These are phyloP conservation scores for Polyporus tsugae DNA, from an alignment of 1,284 basidiomycete species.

Conservation along the genomic window DNA sequence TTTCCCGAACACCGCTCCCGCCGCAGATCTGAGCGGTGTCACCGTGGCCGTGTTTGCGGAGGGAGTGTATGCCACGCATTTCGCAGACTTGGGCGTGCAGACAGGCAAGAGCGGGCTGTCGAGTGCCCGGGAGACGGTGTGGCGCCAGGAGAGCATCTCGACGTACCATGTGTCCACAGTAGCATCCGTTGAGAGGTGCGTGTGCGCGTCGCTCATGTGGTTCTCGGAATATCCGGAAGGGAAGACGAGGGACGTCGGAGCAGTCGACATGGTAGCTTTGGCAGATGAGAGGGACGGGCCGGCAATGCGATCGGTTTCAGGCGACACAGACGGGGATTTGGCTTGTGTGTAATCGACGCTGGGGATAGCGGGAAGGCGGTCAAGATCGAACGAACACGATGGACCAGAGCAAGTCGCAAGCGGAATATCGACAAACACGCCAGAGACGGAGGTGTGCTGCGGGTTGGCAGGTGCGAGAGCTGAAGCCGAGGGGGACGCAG, in stretches of 20 bases:
- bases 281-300: slow-evolving; percentile 16
- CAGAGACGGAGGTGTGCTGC: slow-evolving; percentile 12
- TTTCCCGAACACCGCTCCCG: background rate
- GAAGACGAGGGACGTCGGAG: slow-evolving; percentile 26
- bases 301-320: slow-evolving; percentile 15
- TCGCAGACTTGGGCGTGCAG: slow-evolving; percentile 18
- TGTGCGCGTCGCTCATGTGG: background rate
- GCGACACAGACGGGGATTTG: slow-evolving; percentile 18
- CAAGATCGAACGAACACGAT: slow-evolving; percentile 12
- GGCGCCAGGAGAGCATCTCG: slow-evolving; percentile 20
- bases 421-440: slow-evolving; percentile 19
- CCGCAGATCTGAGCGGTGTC: slow-evolving; percentile 12
- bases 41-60: slow-evolving; percentile 10
- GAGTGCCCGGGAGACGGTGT: slow-evolving; percentile 16
- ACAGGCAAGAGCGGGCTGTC: slow-evolving; percentile 21
- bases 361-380: slow-evolving; percentile 14
- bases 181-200: background rate
- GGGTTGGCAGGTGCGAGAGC: background rate
- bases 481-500: slow-evolving; percentile 6
- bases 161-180: slow-evolving; percentile 12
- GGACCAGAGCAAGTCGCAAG: slow-evolving; percentile 9
- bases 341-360: slow-evolving; percentile 6
- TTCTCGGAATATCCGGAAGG: slow-evolving; percentile 19
- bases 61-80: background rate
- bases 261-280: slow-evolving; percentile 18